phyloP scores from a whole-genome alignment of 2,329 filamentous ascomycete species.

The Calonectria fujianensis region DNA sequence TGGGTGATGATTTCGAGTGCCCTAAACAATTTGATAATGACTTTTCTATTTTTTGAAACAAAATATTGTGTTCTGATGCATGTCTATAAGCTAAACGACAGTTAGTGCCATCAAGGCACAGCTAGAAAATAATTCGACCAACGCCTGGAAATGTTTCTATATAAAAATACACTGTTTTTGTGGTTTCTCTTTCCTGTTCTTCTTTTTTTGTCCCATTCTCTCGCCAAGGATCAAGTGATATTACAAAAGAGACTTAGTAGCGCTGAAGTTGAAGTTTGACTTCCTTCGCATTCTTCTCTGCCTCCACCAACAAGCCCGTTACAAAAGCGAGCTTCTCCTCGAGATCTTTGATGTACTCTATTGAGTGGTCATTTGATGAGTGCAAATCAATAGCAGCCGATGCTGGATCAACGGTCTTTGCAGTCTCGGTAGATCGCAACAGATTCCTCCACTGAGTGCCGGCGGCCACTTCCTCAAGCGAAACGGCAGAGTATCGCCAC shows the following conservation, averaged over 20 bases:
- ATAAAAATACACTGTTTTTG: not conserved
- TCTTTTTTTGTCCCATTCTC: not conserved
- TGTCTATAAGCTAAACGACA: not conserved
- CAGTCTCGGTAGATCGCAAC: not conserved
- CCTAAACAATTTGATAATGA: not conserved
- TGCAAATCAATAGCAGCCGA: not conserved
- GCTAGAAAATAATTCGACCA: not conserved
- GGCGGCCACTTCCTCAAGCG: not conserved
- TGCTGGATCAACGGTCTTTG: not conserved
- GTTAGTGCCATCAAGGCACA: not conserved
- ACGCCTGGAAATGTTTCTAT: not conserved
- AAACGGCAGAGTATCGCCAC: not conserved
- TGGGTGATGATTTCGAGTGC: not conserved
- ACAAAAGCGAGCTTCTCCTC: not conserved
- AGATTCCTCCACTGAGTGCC: not conserved
- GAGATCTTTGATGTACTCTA: conserved; percentile 11
- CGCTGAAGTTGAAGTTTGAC: not conserved
- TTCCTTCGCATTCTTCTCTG: not conserved
- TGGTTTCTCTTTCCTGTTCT: not conserved
- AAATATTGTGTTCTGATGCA: not conserved
- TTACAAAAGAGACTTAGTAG: not conserved
- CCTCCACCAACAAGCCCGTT: not conserved
- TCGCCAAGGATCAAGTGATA: not conserved
- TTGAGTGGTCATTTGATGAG: not conserved
- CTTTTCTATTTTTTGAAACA: not conserved